phyloP scores from a whole-genome alignment of 106 monocot species.

The Hemerocallis citrina region DNA sequence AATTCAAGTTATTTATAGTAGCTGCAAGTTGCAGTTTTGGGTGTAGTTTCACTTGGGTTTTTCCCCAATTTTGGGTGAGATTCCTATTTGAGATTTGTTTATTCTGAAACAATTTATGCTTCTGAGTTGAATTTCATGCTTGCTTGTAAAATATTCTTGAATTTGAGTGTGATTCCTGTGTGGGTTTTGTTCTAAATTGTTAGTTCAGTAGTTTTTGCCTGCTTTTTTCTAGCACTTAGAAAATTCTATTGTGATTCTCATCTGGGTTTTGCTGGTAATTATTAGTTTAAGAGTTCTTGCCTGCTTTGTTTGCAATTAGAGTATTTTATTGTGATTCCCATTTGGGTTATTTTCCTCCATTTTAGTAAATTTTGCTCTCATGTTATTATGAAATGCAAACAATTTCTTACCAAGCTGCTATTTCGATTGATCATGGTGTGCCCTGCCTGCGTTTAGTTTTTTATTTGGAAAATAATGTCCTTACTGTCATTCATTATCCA shows the following conservation, averaged over 20 bases:
- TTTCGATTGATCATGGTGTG: not conserved
- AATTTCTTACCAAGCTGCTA: not conserved
- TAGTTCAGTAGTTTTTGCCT: too few species aligned
- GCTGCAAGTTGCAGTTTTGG: too few species aligned
- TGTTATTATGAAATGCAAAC: not conserved
- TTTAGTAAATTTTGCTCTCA: not conserved
- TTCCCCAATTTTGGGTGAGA: too few species aligned
- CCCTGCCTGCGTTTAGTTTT: too few species aligned
- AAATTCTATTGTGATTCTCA: slow-evolving; percentile 2
- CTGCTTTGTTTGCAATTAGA: not conserved
- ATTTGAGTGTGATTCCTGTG: too few species aligned
- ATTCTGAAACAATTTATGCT: not conserved
- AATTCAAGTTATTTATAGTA: too few species aligned
- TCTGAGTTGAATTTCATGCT: not conserved
- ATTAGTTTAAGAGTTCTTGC: not conserved
- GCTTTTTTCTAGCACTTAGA: too few species aligned
- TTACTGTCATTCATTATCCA: not conserved
- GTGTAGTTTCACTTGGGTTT: too few species aligned
- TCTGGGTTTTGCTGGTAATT: not conserved
- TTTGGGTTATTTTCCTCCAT: not conserved
- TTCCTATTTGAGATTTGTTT: too few species aligned
- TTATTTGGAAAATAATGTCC: not conserved
- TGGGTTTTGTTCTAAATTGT: too few species aligned
- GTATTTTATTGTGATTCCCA: not conserved
- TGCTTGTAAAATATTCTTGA: too few species aligned